Evolutionary conservation across 352 stramenopile species (phyloP), one percentile per base, ranked within the genome.

Genomic region (Pythium rishiriense): DNA sequence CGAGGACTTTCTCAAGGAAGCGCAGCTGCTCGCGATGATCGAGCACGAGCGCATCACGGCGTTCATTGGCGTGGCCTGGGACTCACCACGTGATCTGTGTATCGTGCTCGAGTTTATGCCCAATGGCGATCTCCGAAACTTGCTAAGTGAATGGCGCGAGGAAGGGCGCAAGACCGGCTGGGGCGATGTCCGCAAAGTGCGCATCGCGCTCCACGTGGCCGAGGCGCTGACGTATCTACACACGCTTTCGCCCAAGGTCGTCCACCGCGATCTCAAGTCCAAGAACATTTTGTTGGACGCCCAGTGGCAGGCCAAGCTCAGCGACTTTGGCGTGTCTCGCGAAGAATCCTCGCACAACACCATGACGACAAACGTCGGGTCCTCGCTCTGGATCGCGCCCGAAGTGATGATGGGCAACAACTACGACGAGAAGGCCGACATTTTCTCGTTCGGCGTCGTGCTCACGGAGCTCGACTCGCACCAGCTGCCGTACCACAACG

Each of bases 201-300:
- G 66, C 17, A 77, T 91, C 8, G 79, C 76, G 14, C 59, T 85
- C 37, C 75, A 90, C 52, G 71, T 91, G 10, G 72, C 78, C 2
- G 69, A 87, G 46, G 80, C 73, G 29, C 74, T 91, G 14, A 79
- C 69, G 21, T 91, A 90, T 41, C 59, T 91, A 35, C 83, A 91
- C 60, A 79, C 76, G 33, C 67, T 87, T 42, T 66, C 46, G 66
- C 78, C 70, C 46, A 75, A 75, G 41, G 84, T 97, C 31, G 74
- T 97, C 9, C 89, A 97, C 58, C 82, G 87, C 33, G 87, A 97
- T 33, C 73, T 97, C 66, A 96, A 97, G 70, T 89, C 79, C 42
- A 88, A 91, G 65, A 96, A 96, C 45, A 76, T 96, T 29, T 73
- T 95, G 39, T 68, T 97, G 39, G 55, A 79, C 52, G 46, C 35